Percentiles rank a stretch among this genome's conserved stretches.
These are phyloP conservation scores for Malassezia yamatoensis DNA, from an alignment of 1,284 basidiomycete genomes.

Conservation along the genomic window DNA sequence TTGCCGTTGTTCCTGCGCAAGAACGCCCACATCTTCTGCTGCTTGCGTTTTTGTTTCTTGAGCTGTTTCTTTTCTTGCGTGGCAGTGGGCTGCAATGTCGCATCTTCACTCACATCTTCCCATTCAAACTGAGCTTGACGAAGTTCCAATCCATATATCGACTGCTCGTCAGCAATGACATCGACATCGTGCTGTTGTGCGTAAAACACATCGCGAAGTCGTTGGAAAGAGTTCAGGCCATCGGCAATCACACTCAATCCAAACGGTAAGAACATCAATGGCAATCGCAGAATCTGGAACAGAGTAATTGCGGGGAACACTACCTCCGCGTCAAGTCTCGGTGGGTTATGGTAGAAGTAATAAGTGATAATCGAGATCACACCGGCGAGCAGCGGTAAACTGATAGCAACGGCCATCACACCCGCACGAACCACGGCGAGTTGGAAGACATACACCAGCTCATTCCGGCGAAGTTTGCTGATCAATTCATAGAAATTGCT, in stretches of 20 bases:
- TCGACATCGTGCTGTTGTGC: conserved; percentile 57
- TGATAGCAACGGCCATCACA: conserved; percentile 60
- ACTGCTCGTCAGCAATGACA: conserved; percentile 58
- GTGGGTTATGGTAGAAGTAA: conserved; percentile 49
- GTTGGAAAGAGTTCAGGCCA: conserved; percentile 36
- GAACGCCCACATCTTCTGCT: conserved; percentile 10
- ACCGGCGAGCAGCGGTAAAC: conserved; percentile 68
- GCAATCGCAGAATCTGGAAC: conserved; percentile 57
- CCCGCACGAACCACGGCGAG: conserved; percentile 64
- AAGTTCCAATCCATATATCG: conserved; percentile 23
- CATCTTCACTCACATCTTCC: conserved; percentile 24
- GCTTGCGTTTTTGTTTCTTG: conserved; percentile 8
- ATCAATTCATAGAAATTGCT: conserved; percentile 55
- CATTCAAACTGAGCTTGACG: conserved; percentile 28
- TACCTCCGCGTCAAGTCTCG: conserved; percentile 59
- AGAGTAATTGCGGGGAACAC: conserved; percentile 44
- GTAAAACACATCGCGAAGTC: conserved; percentile 53
- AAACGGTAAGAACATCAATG: conserved; percentile 58
- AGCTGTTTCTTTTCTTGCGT: conserved; percentile 3
- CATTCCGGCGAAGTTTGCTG: conserved; percentile 61
- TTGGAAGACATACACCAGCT: conserved; percentile 67
- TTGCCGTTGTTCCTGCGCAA: not conserved
- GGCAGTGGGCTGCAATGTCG: conserved; percentile 7
- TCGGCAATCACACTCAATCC: conserved; percentile 41
- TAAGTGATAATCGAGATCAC: conserved; percentile 79